Base-by-base conservation (phyloP, 768 basidiomycete species). In the Trametes cubensis region DNA sequence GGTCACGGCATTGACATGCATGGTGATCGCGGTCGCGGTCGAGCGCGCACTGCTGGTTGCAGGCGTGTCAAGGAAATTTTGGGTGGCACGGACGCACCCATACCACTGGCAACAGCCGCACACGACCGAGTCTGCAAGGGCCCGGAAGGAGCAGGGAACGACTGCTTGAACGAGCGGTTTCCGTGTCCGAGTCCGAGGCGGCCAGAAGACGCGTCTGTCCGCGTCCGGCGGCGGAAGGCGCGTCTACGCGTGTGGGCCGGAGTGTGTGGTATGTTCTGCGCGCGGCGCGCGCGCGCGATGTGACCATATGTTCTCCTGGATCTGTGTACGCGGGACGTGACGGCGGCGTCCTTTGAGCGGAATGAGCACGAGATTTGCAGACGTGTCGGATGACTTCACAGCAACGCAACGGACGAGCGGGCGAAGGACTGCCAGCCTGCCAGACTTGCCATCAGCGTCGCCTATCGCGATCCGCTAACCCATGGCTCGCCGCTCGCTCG, bases 371-470 rank as follows among this genome's bases (percentile, higher is more conserved):
- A 26, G 48, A 38, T 42, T 52, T 56, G 55, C 41, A 55, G 60
- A 54, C 52, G 46, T 26, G 60, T 61, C 60, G 53, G 60, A 44
- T 52, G 58, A 60, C 58, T 60, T 60, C 28, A 50, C 60, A 30
- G 20, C n/a, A n/a, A 45, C 49, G 46, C n/a, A 42, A 11, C 39
- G 34, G 34, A 34, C 34, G 34, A 34, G 34, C 34, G 34, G 34
- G 34, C 34, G 34, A 11, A 34, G 34, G 34, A 34, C 34, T 34
- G 34, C 34, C 34, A 34, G 10, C 28, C 28, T 34, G 34, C 34
- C 34, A 34, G 28, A 4, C 28, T 7, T 2, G 34, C 34, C 20
- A 50, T 21, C 26, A 28, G 48, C 17, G 48, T n/a, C 51, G 39
- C 39, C 14, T 30, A 34, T 52, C 50, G 50, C 28, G 15, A 34